Percentiles rank a stretch among this genome's conserved stretches.
These are phyloP conservation scores for Fusarium chaquense DNA, from an alignment of 2,329 filamentous ascomycete species.

Conservation along the genomic window DNA sequence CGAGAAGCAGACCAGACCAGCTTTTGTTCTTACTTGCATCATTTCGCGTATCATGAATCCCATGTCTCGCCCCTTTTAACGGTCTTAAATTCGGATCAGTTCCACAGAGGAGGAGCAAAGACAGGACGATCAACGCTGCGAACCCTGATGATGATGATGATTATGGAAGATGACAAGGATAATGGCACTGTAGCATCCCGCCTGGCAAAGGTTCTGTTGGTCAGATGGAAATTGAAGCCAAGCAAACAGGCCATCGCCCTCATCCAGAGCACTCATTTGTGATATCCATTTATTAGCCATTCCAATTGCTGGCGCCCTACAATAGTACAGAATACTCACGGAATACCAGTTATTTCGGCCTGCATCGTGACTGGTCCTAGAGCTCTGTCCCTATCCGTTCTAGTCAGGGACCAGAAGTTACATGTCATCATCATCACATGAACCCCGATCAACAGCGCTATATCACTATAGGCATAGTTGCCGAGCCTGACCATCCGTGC, in stretches of 20 bases:
- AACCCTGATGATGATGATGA: constrained; percentile 23
- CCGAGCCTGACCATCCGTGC: constrained; percentile 16
- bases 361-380: constrained; percentile 24
- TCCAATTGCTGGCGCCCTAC: constrained; percentile 1
- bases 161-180: constrained; percentile 2
- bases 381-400: constrained; percentile 21
- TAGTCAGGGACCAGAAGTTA: constrained; percentile 35
- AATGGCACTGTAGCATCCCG: constrained; percentile 36
- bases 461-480: constrained; percentile 29
- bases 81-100: not conserved
- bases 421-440: constrained; percentile 33
- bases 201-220: constrained; percentile 9
- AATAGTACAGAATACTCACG: not conserved
- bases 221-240: constrained; percentile 5
- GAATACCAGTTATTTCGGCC: not conserved
- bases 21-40: constrained; percentile 33
- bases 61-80: constrained; percentile 32
- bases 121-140: constrained; percentile 8
- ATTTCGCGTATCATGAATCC: constrained; percentile 39
- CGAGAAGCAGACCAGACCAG: constrained; percentile 23
- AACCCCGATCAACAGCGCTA: constrained; percentile 21
- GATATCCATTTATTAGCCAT: not conserved
- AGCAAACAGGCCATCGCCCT: constrained; percentile 16
- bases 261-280: constrained; percentile 2
- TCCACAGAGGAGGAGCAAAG: constrained; percentile 4